Percentiles rank a stretch among this genome's conserved stretches.
phyloP scores from a whole-genome alignment of 1,139 yeast genomes.

The Scheffersomyces cryptocercus region DNA sequence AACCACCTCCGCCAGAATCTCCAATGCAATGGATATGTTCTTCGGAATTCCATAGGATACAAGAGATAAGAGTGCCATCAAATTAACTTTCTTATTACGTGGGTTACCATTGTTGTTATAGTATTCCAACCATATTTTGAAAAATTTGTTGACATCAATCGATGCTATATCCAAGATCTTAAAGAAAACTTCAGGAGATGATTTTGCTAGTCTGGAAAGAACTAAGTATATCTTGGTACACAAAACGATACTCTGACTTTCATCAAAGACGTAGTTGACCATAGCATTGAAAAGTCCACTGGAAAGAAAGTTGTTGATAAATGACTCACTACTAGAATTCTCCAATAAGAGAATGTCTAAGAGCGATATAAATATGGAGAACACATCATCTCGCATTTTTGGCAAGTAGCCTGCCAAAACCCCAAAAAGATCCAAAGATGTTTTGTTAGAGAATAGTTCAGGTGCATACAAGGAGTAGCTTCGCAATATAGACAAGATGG shows the following conservation, averaged over 20 bases:
- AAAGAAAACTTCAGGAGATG: constrained; percentile 47
- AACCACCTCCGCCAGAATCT: constrained; percentile 38
- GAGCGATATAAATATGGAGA: constrained; percentile 55
- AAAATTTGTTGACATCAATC: constrained; percentile 23
- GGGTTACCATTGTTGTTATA: constrained; percentile 65
- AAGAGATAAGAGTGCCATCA: constrained; percentile 58
- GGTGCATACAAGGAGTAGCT: constrained; percentile 68
- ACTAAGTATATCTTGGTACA: constrained; percentile 54
- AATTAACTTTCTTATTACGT: constrained; percentile 60
- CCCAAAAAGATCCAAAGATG: constrained; percentile 41
- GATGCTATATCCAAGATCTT: constrained; percentile 33
- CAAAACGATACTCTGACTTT: constrained; percentile 48
- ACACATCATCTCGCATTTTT: constrained; percentile 70
- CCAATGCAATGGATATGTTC: constrained; percentile 24
- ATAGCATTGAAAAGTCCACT: constrained; percentile 52
- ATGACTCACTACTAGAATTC: constrained; percentile 21
- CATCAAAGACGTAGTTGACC: constrained; percentile 48
- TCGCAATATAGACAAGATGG: constrained; percentile 65
- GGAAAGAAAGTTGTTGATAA: constrained; percentile 38
- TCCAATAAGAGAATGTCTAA: constrained; percentile 56
- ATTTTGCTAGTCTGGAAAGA: constrained; percentile 54
- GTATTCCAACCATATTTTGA: constrained; percentile 36
- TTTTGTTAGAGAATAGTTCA: constrained; percentile 37
- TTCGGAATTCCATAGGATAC: constrained; percentile 25
- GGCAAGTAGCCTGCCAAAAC: constrained; percentile 57